Percentiles rank a stretch among this genome's conserved stretches.
Evolutionary conservation across 169 alveolate species (phyloP).

Genomic region (Eimeria zaria): DNA sequence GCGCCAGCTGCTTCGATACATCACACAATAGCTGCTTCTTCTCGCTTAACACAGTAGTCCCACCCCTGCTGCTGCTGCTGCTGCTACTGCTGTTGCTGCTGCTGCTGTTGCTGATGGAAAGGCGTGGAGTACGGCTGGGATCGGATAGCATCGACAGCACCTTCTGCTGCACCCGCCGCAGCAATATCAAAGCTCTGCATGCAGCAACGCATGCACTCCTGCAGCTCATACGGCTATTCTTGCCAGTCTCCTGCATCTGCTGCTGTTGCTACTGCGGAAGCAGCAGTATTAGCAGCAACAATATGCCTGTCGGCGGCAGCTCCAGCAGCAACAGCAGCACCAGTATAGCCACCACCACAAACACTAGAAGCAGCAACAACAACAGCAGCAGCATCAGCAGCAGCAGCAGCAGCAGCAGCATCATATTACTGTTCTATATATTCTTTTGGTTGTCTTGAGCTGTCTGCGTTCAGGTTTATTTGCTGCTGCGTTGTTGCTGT

Average conservation of each 20-base stretch:
- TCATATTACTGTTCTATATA: neutral
- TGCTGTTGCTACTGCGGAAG: neutral
- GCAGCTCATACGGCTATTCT: neutral
- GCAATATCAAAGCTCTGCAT: slow-evolving; percentile 1
- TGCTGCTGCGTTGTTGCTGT: neutral
- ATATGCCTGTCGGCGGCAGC: too few relatives aligned
- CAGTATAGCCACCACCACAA: neutral
- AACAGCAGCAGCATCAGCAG: neutral
- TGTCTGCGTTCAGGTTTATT: neutral
- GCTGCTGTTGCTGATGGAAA: neutral
- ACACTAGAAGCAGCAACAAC: neutral
- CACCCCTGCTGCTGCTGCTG: neutral
- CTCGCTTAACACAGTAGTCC: neutral
- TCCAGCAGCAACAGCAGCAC: neutral
- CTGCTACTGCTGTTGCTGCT: neutral
- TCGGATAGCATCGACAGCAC: neutral
- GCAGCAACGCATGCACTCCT: neutral
- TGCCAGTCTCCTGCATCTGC: neutral
- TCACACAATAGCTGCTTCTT: slow-evolving; percentile 21
- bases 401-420: neutral
- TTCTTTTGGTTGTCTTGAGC: neutral
- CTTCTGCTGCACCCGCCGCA: slow-evolving; percentile 40
- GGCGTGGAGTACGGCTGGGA: neutral
- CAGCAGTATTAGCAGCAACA: neutral
- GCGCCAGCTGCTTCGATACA: neutral